These are phyloP conservation scores for Garcia nutans DNA, from an alignment of 345 rosid genomes.

Conservation along the genomic window DNA sequence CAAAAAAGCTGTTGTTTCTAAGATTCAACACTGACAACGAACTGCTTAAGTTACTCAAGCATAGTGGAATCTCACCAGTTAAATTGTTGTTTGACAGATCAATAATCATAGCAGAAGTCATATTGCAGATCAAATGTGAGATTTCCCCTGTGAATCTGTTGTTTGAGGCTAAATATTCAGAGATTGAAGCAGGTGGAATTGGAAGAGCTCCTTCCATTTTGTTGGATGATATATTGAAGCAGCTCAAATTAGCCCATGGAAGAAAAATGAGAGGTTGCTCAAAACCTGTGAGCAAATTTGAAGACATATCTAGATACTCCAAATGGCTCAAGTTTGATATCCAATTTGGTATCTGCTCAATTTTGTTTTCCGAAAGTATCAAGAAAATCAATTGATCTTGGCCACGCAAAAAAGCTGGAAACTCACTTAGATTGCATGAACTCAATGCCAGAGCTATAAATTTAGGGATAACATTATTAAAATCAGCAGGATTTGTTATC, in stretches of 20 bases:
- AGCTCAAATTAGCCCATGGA: not conserved
- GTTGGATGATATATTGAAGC: not conserved
- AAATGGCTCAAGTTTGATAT: too few species aligned
- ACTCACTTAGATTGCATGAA: slow-evolving; percentile 17
- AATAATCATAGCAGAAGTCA: not conserved
- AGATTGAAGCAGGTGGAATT: not conserved
- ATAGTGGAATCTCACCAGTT: slow-evolving; percentile 26
- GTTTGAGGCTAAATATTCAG: not conserved
- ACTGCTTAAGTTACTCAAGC: slow-evolving; percentile 19
- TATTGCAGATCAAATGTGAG: slow-evolving; percentile 22
- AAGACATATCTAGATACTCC: too few species aligned
- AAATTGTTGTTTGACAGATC: slow-evolving; percentile 27
- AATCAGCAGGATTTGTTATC: not conserved
- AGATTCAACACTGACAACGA: not conserved
- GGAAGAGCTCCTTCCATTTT: slow-evolving; percentile 25
- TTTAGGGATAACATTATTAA: not conserved
- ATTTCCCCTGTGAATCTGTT: slow-evolving; percentile 22
- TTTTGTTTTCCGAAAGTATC: slow-evolving; percentile 17
- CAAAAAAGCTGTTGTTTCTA: too few species aligned
- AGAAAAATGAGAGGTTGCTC: not conserved
- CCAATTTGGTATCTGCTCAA: not conserved
- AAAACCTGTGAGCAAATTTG: slow-evolving; percentile 24
- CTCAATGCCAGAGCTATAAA: not conserved
- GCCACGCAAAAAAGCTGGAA: slow-evolving; percentile 19
- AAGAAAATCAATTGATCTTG: slow-evolving; percentile 1